Evolutionary conservation across 768 basidiomycete species (phyloP), one percentile per base, ranked within the genome.

Genomic region (Lentinula aciculospora): DNA sequence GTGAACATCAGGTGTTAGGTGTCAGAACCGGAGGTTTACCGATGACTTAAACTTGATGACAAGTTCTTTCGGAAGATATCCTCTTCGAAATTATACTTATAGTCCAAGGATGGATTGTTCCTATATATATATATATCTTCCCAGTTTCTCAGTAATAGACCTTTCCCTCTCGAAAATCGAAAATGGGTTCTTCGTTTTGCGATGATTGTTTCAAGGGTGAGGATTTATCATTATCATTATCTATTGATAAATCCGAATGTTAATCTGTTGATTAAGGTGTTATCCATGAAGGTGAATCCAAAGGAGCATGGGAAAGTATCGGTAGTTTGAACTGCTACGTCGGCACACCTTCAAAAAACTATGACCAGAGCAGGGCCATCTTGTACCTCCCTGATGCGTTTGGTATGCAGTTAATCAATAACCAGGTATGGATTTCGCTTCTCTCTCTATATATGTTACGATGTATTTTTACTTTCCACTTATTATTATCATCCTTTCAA

Each of bases 301-400:
- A 54, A 46, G 65, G 76, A 44, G 63, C 62, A 44, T 59, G 66
- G 50, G 70, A 71, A 56, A 61, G 61, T 17, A 69, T 79, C 54
- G 69, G 64, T 7, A 75, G 73, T 8, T 65, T 74, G 44, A 63
- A 67, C 12, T 71, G 68, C 59, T 79, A 79, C 60, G 71, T 77
- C 57, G 71, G 72, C 0, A 74, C 73, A 3, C 77, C 76, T 4
- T 58, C 66, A 17, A 28, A 61, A 42, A 72, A 76, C 51, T 74
- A 73, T 45, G 61, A 68, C 37, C 73, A 73, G 62, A 65, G 71
- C 59, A 76, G 73, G 62, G 77, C 71, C n/a, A 46, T 80, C 27
- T 64, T 80, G 15, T 76, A 71, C 65, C 61, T 78, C 25, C 62
- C 74, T 29, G 79, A 76, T 61, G 65, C 66, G 46, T 75, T 71